Percentiles rank a stretch among this genome's conserved stretches.
Evolutionary conservation across 768 basidiomycete genomes (phyloP).

Genomic region (Amanita pseudoporphyria): DNA sequence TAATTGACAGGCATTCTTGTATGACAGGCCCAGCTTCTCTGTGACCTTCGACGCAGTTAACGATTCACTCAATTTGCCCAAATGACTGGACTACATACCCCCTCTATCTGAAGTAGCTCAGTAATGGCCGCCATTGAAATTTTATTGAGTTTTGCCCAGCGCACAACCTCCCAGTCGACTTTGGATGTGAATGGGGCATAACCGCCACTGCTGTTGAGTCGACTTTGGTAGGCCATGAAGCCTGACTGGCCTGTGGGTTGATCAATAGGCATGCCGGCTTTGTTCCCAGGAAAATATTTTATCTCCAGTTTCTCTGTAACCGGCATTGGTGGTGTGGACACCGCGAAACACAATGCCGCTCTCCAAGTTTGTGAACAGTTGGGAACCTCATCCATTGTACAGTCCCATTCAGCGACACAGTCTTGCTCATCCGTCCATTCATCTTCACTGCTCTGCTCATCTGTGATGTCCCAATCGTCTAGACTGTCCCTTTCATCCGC

Average conservation of each 20-base stretch:
- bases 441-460: too few species aligned
- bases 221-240: background rate
- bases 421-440: too few species aligned
- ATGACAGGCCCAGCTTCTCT: too few species aligned
- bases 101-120: background rate
- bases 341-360: background rate
- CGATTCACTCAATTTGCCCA: too few species aligned
- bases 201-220: background rate
- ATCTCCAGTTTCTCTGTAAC: background rate
- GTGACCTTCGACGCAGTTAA: too few species aligned
- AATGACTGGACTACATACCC: background rate
- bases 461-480: too few species aligned
- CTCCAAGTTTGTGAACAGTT: background rate
- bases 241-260: background rate
- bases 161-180: background rate
- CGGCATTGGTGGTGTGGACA: too few species aligned
- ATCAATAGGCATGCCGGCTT: background rate
- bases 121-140: background rate
- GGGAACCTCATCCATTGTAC: too few species aligned
- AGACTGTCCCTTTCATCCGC: background rate
- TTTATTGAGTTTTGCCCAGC: background rate
- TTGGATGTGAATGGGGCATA: background rate
- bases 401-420: too few species aligned
- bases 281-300: background rate
- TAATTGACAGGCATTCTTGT: too few species aligned